Base-by-base conservation (phyloP, 78 protist genomes). In the Cyanophora paradoxa region DNA sequence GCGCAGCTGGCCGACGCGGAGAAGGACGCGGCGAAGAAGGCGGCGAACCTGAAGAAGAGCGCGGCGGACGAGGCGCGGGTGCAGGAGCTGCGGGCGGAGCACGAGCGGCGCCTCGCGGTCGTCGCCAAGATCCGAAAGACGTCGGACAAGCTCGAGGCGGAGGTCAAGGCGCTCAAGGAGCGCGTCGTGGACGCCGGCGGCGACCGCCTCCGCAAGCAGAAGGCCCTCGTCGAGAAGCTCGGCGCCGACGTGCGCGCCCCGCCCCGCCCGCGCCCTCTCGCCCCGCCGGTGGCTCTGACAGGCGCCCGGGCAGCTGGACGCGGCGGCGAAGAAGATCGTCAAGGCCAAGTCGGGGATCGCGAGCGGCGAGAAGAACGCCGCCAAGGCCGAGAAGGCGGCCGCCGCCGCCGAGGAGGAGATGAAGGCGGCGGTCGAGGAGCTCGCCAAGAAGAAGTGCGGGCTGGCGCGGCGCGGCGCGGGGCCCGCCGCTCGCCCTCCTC, bases 11-110 rank as follows among this genome's bases (percentile, higher is more conserved):
- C 3, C 28, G 76, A 1, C 36, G 78, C 41, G 28, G 74, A 74
- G 58, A 54, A 28, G 69, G 74, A 72, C 33, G 79, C 59, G 68
- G 24, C 59, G 33, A 39, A 74, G 73, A 77, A 30, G 19, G 20
- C 31, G 70, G 76, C 28, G 44, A 26, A 62, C 63, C 2, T 30
- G 22, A 36, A 58, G 65, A 33, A 66, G 54, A 5, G 33, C 33
- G 69, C 2, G 50, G 28, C 0, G 31, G 7, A 37, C 34, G 50
- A 39, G 13, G 74, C 17, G 20, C 36, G 0, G 74, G 14, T 44
- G n/a, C 7, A 39, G 17, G 73, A 8, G 34, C 1, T 68, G 54
- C 16, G 7, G 34, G 54, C 31, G 30, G 44, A 48, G 69, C 14
- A 28, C 44, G 82, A 33, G 28, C 30, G 3, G 33, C 40, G 36